Evolutionary conservation across 495 filamentous ascomycete genomes (phyloP).

Genomic region (Aspergillus coremiiformis): DNA sequence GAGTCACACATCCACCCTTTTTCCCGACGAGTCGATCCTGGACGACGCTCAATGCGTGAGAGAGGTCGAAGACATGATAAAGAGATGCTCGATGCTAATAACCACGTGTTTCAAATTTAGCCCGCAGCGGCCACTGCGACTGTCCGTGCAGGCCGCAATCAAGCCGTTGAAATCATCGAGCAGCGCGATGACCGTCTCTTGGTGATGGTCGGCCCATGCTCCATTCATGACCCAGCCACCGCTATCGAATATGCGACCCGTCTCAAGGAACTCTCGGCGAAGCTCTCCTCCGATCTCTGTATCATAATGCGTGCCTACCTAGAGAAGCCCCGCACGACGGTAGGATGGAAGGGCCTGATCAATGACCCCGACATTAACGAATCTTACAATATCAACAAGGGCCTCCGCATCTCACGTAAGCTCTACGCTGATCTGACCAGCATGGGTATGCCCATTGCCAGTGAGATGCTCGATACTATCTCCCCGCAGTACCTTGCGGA

Average conservation of each 20-base stretch:
- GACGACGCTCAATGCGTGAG: background rate
- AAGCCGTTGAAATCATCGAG: conserved; percentile 78
- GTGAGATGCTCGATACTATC: conserved; percentile 97
- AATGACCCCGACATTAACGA: conserved; percentile 98
- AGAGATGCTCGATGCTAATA: background rate
- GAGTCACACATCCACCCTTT: conserved; percentile 32
- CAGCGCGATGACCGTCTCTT: conserved; percentile 77
- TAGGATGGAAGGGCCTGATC: conserved; percentile 98
- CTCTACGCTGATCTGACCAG: conserved; percentile 85
- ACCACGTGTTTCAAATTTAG: conserved; percentile 20
- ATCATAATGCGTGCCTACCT: conserved; percentile 98
- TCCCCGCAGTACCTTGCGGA: conserved; percentile 95
- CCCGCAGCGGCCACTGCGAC: conserved; percentile 48
- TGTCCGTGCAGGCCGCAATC: conserved; percentile 74
- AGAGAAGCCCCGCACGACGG: conserved; percentile 97
- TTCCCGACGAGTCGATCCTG: too few relatives aligned
- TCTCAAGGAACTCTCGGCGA: conserved; percentile 64
- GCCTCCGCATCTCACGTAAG: conserved; percentile 76
- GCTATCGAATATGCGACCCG: conserved; percentile 81
- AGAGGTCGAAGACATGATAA: background rate
- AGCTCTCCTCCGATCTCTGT: conserved; percentile 73
- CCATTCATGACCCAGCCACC: conserved; percentile 85
- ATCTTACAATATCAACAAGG: conserved; percentile 98
- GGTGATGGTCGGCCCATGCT: conserved; percentile 92
- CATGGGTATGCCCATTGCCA: conserved; percentile 85